Percentiles rank a stretch among this genome's conserved stretches.
Evolutionary conservation across 2,329 filamentous ascomycete genomes (phyloP).

Genomic region (Diaporthe capsici): DNA sequence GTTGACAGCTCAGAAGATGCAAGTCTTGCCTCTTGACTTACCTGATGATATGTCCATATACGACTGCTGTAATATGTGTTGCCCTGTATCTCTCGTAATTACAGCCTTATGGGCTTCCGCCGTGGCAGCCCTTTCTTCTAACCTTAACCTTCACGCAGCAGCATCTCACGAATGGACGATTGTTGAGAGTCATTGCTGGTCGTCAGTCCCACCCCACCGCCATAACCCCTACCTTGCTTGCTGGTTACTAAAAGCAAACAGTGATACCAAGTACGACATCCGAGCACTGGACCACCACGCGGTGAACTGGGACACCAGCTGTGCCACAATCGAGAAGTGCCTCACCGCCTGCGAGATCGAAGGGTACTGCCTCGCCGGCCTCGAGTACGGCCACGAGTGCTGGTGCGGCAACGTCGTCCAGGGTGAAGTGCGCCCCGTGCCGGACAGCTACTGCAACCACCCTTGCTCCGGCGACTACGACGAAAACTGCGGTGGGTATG

Average conservation of each 20-base stretch:
- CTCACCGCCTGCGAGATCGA: constrained; percentile 23
- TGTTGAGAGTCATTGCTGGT: not conserved
- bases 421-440: not conserved
- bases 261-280: not conserved
- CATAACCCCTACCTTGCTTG: too few species aligned
- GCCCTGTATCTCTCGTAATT: fast-evolving
- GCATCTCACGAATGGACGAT: not conserved
- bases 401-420: constrained; percentile 37
- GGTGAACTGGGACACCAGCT: constrained; percentile 8
- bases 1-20: not conserved
- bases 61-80: not conserved
- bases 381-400: constrained; percentile 37
- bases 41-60: not conserved
- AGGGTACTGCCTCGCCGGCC: constrained; percentile 31
- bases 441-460: constrained; percentile 5
- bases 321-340: constrained; percentile 5
- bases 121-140: not conserved
- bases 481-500: constrained; percentile 20
- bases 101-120: not conserved
- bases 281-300: constrained; percentile 23
- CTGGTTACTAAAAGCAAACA: not conserved
- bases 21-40: not conserved
- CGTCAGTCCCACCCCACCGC: not conserved
- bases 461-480: constrained; percentile 3
- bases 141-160: not conserved